Conservation (phyloP, 1,284 basidiomycete species). For the Trametes sp. region DNA sequence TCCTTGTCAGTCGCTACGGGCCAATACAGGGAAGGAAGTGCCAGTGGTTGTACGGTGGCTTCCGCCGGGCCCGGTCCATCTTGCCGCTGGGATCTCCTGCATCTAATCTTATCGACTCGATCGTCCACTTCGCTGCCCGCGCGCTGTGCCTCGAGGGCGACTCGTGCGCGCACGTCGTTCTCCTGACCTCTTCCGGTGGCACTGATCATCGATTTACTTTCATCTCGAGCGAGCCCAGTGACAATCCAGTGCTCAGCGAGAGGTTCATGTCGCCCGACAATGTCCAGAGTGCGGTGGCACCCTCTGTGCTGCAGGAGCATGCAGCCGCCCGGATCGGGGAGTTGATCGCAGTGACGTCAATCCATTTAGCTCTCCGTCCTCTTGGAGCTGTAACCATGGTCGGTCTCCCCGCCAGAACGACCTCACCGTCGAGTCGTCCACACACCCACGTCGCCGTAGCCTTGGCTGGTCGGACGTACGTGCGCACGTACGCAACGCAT, state of each 20-base stretch:
- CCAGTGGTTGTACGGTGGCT: neutral
- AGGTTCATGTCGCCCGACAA: too few species aligned
- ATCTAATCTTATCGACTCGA: conserved; percentile 32
- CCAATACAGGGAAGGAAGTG: neutral
- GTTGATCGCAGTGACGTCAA: conserved; percentile 23
- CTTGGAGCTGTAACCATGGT: neutral
- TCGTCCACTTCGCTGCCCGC: conserved; percentile 15
- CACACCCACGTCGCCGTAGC: neutral
- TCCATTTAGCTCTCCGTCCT: conserved; percentile 11
- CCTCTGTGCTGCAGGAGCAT: conserved; percentile 4
- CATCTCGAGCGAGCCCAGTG: neutral
- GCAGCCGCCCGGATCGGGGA: conserved; percentile 20
- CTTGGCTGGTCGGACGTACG: neutral
- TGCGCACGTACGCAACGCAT: neutral
- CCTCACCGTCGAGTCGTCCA: neutral
- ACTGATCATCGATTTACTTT: conserved; percentile 23
- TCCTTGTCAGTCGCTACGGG: too few species aligned
- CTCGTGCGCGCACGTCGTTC: conserved; percentile 20
- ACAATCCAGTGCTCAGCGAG: neutral
- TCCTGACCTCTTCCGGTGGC: conserved; percentile 12
- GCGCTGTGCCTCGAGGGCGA: conserved; percentile 22
- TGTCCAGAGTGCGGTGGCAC: too few species aligned
- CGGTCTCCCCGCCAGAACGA: neutral
- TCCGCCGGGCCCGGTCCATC: neutral
- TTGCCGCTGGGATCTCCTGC: conserved; percentile 11